Evolutionary conservation across 305 asterid genomes (phyloP).

Genomic region (Fraxinus floribunda): DNA sequence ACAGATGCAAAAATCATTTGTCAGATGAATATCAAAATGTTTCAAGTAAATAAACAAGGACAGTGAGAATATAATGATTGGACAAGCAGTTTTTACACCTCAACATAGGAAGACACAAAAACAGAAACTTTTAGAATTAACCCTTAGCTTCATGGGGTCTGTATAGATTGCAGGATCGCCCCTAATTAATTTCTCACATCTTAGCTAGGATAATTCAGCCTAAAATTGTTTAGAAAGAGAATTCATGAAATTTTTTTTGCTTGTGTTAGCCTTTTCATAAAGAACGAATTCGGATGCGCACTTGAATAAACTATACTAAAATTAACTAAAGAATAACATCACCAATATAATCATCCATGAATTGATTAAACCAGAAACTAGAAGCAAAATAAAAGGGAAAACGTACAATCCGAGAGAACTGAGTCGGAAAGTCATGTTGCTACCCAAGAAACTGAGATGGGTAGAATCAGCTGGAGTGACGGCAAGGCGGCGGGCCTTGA

Average conservation of each 20-base stretch:
- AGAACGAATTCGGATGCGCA: not conserved
- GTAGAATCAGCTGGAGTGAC: constrained; percentile 31
- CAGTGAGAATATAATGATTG: not conserved
- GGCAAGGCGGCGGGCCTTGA: constrained; percentile 71
- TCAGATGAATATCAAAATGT: not conserved
- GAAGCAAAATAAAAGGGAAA: not conserved
- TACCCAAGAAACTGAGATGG: constrained; percentile 45
- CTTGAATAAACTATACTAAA: not conserved
- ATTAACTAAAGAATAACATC: not conserved
- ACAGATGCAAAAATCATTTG: not conserved
- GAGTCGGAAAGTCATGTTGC: constrained; percentile 55
- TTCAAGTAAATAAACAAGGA: not conserved
- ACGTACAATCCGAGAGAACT: constrained; percentile 71
- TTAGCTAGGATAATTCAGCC: not conserved
- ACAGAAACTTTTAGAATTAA: not conserved
- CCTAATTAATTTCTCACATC: not conserved
- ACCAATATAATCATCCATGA: not conserved
- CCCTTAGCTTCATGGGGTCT: not conserved
- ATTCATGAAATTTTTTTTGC: not conserved
- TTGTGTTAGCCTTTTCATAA: not conserved
- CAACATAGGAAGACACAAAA: not conserved
- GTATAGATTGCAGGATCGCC: not conserved
- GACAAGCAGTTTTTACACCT: not conserved
- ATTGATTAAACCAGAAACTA: not conserved
- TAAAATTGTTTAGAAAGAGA: not conserved